A percentile compares a stretch with the other conserved stretches of the same genome.
Conservation (phyloP, 495 filamentous ascomycete genomes). For the Lichina pygmaea region DNA sequence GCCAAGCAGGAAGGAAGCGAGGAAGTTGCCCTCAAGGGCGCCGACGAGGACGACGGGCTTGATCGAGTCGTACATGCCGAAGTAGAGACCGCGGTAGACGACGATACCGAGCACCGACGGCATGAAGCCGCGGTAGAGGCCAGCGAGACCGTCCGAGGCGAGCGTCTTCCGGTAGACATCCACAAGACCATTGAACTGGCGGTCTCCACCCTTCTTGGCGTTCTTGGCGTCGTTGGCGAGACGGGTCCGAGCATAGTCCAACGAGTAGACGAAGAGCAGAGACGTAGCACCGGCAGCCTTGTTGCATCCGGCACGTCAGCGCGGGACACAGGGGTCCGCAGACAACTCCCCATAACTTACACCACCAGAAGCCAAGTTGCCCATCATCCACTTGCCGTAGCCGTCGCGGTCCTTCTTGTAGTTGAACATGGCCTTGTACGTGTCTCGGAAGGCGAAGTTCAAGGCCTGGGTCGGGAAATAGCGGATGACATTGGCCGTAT, state of each 20-base stretch:
- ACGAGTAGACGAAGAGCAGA: constrained; percentile 99
- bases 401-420: constrained; percentile 99
- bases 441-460: constrained; percentile 99
- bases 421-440: constrained; percentile 99
- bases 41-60: constrained; percentile 90
- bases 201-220: constrained; percentile 87
- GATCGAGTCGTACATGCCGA: constrained; percentile 99
- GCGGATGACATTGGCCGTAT: constrained; percentile 99
- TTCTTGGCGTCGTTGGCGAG: constrained; percentile 98
- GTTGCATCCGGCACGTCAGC: not conserved
- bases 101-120: constrained; percentile 95
- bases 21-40: constrained; percentile 85
- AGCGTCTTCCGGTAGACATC: constrained; percentile 99
- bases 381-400: constrained; percentile 96
- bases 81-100: constrained; percentile 99
- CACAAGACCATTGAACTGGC: constrained; percentile 97
- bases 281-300: constrained; percentile 97
- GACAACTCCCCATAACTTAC: constrained; percentile 26
- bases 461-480: constrained; percentile 99
- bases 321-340: not conserved
- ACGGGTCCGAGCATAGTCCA: constrained; percentile 99
- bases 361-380: constrained; percentile 99
- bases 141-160: constrained; percentile 86
- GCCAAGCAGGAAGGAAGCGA: constrained; percentile 93
- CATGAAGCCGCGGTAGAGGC: constrained; percentile 99